Base-by-base conservation (phyloP, 2,329 filamentous ascomycete genomes). In the Aureobasidium uvarum region DNA sequence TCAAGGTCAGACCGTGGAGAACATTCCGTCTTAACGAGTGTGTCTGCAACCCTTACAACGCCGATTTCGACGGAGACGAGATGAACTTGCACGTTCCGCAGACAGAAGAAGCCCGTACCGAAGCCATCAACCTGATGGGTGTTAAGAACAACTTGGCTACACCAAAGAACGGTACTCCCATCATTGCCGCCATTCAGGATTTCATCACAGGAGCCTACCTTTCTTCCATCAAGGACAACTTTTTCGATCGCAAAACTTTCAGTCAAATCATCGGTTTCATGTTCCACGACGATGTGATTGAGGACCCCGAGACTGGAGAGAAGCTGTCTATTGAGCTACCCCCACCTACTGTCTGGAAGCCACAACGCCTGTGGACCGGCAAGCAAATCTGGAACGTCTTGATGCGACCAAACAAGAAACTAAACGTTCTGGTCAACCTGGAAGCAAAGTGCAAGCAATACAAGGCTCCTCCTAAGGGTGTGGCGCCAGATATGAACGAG, bases 11-110 rank as follows among this genome's bases (percentile, higher is more conserved):
- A 58, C 95, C 94, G 0, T 96, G 95, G 88, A 88, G 93, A 76
- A 99, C 95, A 0, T 98, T 99, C 75, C 89, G 95, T 64, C 83
- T 99, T 20, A 99, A 99, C 75, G 95, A 99, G 76, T 99, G 95
- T 85, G 95, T 96, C 1, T 99, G 95, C 78, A 93, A 90, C 68
- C 95, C 95, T 3, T 99, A 99, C 82, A 99, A 99, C 72, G 95
- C 95, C 65, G 95, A 99, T 85, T 99, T 99, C 71, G 95, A 99
- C 72, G 95, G 95, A 67, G 95, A 99, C 72, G 95, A 99, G 77
- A 99, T 99, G 95, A 99, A 99, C 72, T 79, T 99, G 55, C 95
- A 99, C 78, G 93, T 99, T 18, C 95, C 95, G 2, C 95, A 99
- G 75, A 98, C 95, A 0, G 95, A 99, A 79, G 95, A 99, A 77